Evolutionary conservation across 1,284 basidiomycete species (phyloP), one percentile per base, ranked within the genome.

Genomic region (Dichomitus squalens): DNA sequence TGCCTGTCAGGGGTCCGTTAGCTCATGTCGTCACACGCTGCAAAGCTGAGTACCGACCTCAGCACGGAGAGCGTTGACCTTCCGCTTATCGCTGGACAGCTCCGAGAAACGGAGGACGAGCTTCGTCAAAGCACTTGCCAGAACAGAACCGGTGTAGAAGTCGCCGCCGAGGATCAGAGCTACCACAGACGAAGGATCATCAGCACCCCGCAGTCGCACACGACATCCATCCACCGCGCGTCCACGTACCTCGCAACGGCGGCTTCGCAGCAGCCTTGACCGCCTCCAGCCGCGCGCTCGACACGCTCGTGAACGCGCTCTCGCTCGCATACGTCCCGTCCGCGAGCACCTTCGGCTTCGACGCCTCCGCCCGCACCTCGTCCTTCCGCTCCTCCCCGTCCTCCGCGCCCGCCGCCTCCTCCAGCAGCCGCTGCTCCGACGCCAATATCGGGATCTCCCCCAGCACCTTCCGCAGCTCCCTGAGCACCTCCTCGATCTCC

Each of bases 261-360:
- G 96, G 96, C 75, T 98, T 98, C 21, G 87, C 78, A 27, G 93
- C 91, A 29, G 90, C 83, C 72, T 95, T 95, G 61, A 92, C 89
- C 38, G 88, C 87, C 64, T 96, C 92, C 52, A 93, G 74, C 49
- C 83, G 81, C 7, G 87, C 88, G 41, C 81, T 76, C 41, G 84
- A 80, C 21, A 86, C 80, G 49, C 87, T 87, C 25, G 88, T 88
- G 75, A 90, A 98, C 11, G 93, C 93, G 0, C 94, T 94, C 77
- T 99, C 97, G 4, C 96, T 98, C 0, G 96, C 96, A 72, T 99
- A 99, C 2, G 96, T 99, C 14, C 97, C 97, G 70, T 99, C 97
- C 20, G 95, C 95, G 40, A 98, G 79, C 1, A 99, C 92, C 67
- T 78, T 84, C 11, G 88, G 87, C 64, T 77, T 81, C 25, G 73